Evolutionary conservation across 176 grass and related monocot genomes (phyloP).

Genomic region (Aegilops longissima): DNA sequence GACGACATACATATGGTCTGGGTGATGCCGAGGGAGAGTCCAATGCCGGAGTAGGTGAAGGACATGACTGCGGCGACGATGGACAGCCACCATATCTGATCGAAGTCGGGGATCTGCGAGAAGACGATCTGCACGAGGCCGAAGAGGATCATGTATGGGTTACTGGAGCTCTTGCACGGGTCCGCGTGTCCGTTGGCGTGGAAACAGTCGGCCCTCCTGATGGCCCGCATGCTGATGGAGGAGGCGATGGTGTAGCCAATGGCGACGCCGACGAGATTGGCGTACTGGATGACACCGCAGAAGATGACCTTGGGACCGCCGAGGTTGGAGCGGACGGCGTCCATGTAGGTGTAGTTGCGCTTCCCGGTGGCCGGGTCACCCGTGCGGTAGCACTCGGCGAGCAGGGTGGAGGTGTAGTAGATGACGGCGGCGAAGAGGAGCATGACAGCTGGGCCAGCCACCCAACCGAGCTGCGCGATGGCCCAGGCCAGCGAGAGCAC

Average conservation of each 20-base stretch:
- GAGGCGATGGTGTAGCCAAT: constrained; percentile 52
- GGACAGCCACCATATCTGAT: constrained; percentile 48
- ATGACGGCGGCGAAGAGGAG: constrained; percentile 83
- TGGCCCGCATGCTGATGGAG: constrained; percentile 45
- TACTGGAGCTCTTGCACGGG: constrained; percentile 47
- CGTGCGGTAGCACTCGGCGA: constrained; percentile 86
- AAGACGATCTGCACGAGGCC: constrained; percentile 44
- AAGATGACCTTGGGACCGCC: constrained; percentile 42
- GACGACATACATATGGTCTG: constrained; percentile 34
- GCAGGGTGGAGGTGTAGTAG: constrained; percentile 84
- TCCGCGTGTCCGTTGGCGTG: constrained; percentile 5
- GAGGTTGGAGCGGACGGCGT: constrained; percentile 78
- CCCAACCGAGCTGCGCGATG: constrained; percentile 90
- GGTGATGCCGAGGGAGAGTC: constrained; percentile 34
- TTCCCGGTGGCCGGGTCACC: constrained; percentile 66
- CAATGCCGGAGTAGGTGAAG: constrained; percentile 44
- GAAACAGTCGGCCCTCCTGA: constrained; percentile 37
- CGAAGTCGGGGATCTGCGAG: constrained; percentile 51
- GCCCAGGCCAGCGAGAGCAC: constrained; percentile 90
- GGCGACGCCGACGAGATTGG: constrained; percentile 49
- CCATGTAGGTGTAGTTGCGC: constrained; percentile 98
- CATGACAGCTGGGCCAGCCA: constrained; percentile 77
- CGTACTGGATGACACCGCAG: constrained; percentile 52
- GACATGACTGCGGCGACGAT: constrained; percentile 55
- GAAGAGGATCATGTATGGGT: constrained; percentile 55